Conservation (phyloP, 164 flowering plant genomes). For the Nymphaea thermarum region DNA sequence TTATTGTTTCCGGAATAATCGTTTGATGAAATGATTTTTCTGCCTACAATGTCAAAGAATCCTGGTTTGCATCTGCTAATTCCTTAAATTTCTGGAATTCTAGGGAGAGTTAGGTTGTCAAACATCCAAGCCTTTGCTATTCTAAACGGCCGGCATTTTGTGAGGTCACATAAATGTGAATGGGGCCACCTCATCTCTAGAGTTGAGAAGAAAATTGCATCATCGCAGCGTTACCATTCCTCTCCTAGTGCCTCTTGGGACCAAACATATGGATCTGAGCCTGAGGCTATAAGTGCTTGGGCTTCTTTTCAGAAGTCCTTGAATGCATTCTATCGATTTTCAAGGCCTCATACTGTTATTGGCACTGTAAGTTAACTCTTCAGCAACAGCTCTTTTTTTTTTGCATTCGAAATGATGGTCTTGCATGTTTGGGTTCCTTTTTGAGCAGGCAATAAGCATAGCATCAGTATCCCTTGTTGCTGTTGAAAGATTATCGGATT, state of each 20-base stretch:
- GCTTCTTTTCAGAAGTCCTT: constrained; percentile 20
- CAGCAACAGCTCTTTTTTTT: neutral
- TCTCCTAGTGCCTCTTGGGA: constrained; percentile 37
- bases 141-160: neutral
- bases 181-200: neutral
- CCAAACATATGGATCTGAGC: constrained; percentile 44
- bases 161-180: neutral
- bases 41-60: neutral
- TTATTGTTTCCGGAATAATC: neutral
- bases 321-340: constrained; percentile 76
- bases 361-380: constrained; percentile 70
- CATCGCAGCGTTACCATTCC: constrained; percentile 8
- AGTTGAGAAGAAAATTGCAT: neutral
- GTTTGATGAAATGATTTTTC: neutral
- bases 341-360: constrained; percentile 84
- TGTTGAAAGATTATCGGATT: constrained; percentile 59
- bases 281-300: constrained; percentile 26
- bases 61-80: neutral
- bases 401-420: neutral
- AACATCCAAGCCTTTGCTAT: neutral
- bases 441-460: constrained; percentile 77
- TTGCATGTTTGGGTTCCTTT: constrained; percentile 8
- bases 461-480: constrained; percentile 92
- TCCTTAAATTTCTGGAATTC: neutral
- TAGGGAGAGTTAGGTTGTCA: neutral